Base-by-base conservation (phyloP, 495 filamentous ascomycete species). In the Neurospora sp. region DNA sequence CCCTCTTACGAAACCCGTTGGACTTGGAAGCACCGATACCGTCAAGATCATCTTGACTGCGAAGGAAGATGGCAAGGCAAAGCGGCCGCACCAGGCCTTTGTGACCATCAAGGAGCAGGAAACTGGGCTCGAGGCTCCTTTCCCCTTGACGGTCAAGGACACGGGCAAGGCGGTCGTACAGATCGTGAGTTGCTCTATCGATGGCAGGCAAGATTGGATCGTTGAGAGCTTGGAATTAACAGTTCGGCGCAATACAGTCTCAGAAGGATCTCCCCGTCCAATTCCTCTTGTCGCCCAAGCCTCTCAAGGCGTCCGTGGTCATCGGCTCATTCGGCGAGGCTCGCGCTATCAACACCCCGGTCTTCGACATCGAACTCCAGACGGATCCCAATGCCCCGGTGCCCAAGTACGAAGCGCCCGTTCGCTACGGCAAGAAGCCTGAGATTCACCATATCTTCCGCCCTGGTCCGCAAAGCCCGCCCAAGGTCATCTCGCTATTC, bases 391-490 rank as follows among this genome's bases (percentile, higher is more conserved):
- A 86, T 74, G 81, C 86, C 9, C 87, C 91, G 11, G 80, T 88
- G n/a, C 84, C 88, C 42, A 83, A 86, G 72, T 87, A 88, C 75
- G 86, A 89, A 82, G 86, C 87, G 79, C 88, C 92, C 12, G 79
- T 90, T 68, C 89, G 93, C 80, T 97, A 97, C 82, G 92, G 91
- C 81, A 91, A 92, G 84, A 86, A 87, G 69, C 84, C 87, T 7
- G 92, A 96, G 80, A 98, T 99, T 81, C 89, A 93, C 83, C 96
- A 99, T 83, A 93, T 91, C 77, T 99, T 98, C 88, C 90, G 89
- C 74, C 77, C 86, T 16, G 92, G 93, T 73, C 88, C 94, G 3
- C 88, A 87, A 80, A 97, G 87, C 83, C 93, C 93, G 5, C 91
- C 94, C n/a, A 88, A 90, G 82, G 81, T 96, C 69, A 88, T 98